These are phyloP conservation scores for Phytophthora pistaciae DNA, from an alignment of 352 stramenopile species.

Conservation along the genomic window DNA sequence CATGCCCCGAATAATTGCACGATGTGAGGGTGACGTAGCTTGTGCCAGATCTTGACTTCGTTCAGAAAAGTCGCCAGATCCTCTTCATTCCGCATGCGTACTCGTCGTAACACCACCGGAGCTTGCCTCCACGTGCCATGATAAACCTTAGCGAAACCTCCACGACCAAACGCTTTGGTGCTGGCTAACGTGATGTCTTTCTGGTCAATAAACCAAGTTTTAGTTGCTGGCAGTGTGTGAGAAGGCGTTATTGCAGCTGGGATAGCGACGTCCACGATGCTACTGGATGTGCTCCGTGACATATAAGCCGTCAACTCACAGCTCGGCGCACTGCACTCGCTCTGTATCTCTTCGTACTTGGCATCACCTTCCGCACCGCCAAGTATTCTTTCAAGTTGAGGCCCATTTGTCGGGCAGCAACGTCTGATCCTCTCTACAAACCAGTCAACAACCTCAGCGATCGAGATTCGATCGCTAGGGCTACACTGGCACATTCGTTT, in stretches of 20 bases:
- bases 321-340: not conserved
- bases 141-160: slow-evolving; percentile 26
- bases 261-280: not conserved
- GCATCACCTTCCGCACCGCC: not conserved
- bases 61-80: not conserved
- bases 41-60: slow-evolving; percentile 16
- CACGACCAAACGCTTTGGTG: slow-evolving; percentile 19
- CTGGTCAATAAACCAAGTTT: slow-evolving; percentile 1
- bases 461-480: not conserved
- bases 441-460: not conserved
- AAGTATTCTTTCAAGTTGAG: not conserved
- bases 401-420: not conserved
- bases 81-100: not conserved
- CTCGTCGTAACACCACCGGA: slow-evolving; percentile 32
- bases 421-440: not conserved
- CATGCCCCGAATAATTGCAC: slow-evolving; percentile 15
- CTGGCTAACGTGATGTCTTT: not conserved
- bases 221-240: not conserved
- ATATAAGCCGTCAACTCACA: not conserved
- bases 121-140: slow-evolving; percentile 24
- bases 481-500: slow-evolving; percentile 18
- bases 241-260: not conserved
- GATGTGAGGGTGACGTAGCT: slow-evolving; percentile 11
- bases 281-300: not conserved
- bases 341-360: not conserved